phyloP scores from a whole-genome alignment of 176 grass and related monocot genomes.

The Avena atlantica region DNA sequence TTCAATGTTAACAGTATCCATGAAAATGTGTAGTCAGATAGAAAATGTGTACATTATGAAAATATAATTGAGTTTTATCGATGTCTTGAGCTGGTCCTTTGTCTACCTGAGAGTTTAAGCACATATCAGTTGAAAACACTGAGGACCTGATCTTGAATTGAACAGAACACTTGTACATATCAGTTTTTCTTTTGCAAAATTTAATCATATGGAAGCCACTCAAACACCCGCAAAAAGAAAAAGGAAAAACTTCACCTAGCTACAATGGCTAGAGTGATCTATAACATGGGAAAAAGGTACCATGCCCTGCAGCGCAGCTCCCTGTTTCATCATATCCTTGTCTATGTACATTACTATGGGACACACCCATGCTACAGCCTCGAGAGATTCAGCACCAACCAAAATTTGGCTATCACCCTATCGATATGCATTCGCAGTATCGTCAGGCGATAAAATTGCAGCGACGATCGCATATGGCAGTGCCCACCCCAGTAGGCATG shows the following conservation, averaged over 20 bases:
- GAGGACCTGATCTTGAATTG: not conserved
- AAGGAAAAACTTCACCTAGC: not conserved
- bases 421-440: not conserved
- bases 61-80: not conserved
- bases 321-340: not conserved
- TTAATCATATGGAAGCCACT: not conserved
- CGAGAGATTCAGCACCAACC: not conserved
- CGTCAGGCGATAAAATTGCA: not conserved
- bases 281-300: not conserved
- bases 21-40: not conserved
- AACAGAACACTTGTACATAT: not conserved
- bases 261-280: slow-evolving; percentile 27
- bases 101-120: not conserved
- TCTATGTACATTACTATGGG: slow-evolving; percentile 47
- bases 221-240: not conserved
- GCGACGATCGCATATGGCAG: not conserved
- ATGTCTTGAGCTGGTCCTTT: not conserved
- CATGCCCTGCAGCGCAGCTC: not conserved
- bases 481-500: not conserved
- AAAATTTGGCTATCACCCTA: slow-evolving; percentile 26
- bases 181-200: not conserved
- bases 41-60: not conserved
- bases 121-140: not conserved
- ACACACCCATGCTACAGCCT: not conserved
- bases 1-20: not conserved